Base-by-base conservation (phyloP, 148 eudicot species). In the Chenopodium quinoa region DNA sequence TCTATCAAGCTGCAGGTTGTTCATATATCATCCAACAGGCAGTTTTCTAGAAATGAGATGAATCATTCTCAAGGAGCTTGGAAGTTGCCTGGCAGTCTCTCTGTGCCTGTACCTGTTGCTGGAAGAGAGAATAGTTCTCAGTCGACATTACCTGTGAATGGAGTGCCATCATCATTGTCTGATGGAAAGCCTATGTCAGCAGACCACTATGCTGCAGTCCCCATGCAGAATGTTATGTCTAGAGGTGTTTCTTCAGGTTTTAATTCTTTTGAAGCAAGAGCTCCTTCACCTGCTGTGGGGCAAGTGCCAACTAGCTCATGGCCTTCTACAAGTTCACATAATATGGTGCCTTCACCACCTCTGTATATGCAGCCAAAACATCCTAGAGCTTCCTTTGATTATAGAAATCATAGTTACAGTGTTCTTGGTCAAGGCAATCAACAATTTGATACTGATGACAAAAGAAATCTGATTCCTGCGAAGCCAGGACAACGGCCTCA, bases 11-110 rank as follows among this genome's bases (percentile, higher is more conserved):
- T 87, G 87, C 94, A 95, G 98, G 85, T 77, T 73, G 84, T 78
- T 69, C 76, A 64, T 84, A 89, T 89, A 74, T 80, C 82, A 60
- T 83, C 79, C 71, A 71, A 83, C 78, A 87, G 86, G 66, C 71
- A 77, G 58, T 85, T 87, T 75, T 48, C 79, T 20, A 83, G 73
- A 77, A 87, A 84, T 73, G 85, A 81, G 23, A 78, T 72, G 12
- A 80, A 72, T 65, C 78, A 82, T 84, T 67, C 88, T 78, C 90
- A 79, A 87, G 95, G 89, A 77, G 78, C 86, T 50, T 84, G 80
- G 82, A 87, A 81, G 82, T 83, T 86, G 52, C 84, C 87, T 84
- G 54, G 82, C 66, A 71, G 50, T 81, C 69, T 76, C 64, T 56
- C 80, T 80, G 79, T 73, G 32, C 58, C 67, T 48, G 37, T 67